Evolutionary conservation across 1,139 yeast genomes (phyloP).

Genomic region (Kodamaea ohmeri): DNA sequence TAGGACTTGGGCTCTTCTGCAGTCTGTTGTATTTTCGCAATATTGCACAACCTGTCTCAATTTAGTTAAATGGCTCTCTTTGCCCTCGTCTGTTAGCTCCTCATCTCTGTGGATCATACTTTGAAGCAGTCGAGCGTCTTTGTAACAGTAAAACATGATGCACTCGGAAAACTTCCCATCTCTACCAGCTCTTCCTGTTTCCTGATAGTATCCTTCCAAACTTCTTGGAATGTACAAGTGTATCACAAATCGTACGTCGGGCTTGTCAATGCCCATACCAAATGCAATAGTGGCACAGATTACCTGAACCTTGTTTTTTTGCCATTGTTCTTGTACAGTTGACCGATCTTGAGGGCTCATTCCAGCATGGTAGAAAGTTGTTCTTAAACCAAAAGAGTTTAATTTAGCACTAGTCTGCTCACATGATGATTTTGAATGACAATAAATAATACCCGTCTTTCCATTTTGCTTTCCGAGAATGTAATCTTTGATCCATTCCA

Average conservation of each 20-base stretch:
- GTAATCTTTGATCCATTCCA: conserved; percentile 60
- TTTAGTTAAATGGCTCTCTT: conserved; percentile 75
- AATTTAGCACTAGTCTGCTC: conserved; percentile 74
- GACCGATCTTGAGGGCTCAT: conserved; percentile 76
- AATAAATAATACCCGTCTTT: conserved; percentile 86
- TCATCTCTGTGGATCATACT: conserved; percentile 75
- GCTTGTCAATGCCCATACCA: conserved; percentile 98
- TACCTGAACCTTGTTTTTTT: conserved; percentile 61
- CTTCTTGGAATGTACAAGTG: conserved; percentile 90
- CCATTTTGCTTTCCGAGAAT: conserved; percentile 51
- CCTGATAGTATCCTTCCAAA: conserved; percentile 94
- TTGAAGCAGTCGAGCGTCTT: conserved; percentile 73
- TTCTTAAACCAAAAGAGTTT: conserved; percentile 55
- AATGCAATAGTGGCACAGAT: conserved; percentile 97
- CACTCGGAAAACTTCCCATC: conserved; percentile 85
- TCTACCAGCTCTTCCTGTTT: conserved; percentile 98
- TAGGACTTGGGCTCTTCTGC: conserved; percentile 83
- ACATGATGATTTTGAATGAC: conserved; percentile 86
- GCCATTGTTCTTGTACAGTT: conserved; percentile 78
- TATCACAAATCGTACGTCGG: conserved; percentile 88
- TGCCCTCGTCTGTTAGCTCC: conserved; percentile 60
- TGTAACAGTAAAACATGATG: conserved; percentile 73
- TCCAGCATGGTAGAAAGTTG: conserved; percentile 91
- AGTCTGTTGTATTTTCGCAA: conserved; percentile 88
- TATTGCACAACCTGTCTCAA: conserved; percentile 83